Base-by-base conservation (phyloP, 164 flowering plant species). In the Nymphaea thermarum region DNA sequence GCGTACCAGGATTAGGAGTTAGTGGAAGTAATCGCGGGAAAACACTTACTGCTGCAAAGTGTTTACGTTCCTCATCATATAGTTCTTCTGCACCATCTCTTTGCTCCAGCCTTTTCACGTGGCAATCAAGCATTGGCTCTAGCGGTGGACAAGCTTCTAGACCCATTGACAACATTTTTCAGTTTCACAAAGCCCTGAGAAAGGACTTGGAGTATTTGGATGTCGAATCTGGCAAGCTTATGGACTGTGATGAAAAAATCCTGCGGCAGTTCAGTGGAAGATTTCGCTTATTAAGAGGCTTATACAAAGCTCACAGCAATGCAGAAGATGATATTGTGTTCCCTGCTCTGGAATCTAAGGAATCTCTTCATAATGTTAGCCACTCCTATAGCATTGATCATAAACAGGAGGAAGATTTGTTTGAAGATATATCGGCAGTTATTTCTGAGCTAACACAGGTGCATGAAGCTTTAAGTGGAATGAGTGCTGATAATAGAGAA, bases 281-380 rank as follows among this genome's bases (percentile, higher is more conserved):
- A 76, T 93, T 93, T 80, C 95, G 85, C 61, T 75, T 93, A 59
- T 77, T 93, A 61, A 85, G 90, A 93, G 98, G 96, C 7, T 79
- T 93, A 67, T 93, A 93, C 77, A 85, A 85, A 80, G 96, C 96
- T 72, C 98, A 93, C 57, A 93, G 98, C 72, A 93, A 93, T 79
- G 96, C 98, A 4, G 98, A 93, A 73, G 98, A 93, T 84, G 98
- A 93, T 67, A 93, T 93, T 43, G 98, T 90, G 12, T 93, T 93
- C 71, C 98, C 98, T 71, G 98, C 96, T 17, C 66, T 93, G 75
- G 98, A 93, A 83, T 84, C 98, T 64, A 89, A 82, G 73, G 98
- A 90, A 76, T 72, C 93, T 53, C 89, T 93, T 72, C 93, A 88
- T 71, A 93, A 93, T 75, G 98, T 93, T 18, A 93, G 98, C 77